These are phyloP conservation scores for Amoebophrya sp. DNA, from an alignment of 169 alveolate species.

Conservation along the genomic window DNA sequence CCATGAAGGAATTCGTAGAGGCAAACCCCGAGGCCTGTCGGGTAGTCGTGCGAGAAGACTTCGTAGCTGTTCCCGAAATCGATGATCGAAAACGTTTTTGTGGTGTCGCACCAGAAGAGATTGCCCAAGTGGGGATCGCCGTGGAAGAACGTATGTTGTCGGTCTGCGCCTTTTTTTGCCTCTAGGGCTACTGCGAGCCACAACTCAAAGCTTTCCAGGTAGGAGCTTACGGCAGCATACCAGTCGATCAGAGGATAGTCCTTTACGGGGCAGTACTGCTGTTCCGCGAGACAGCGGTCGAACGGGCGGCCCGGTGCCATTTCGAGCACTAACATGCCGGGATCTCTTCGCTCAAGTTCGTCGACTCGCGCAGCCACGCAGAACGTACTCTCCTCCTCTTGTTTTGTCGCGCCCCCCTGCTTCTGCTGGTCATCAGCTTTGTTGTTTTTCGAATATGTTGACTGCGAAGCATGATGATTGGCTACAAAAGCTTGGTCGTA, in stretches of 20 bases:
- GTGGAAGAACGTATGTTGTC: background rate
- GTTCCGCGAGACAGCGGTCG: background rate
- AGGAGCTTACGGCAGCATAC: background rate
- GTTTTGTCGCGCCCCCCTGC: no score
- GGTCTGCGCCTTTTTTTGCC: background rate
- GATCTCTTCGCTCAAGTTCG: no score
- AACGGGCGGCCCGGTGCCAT: constrained; percentile 12
- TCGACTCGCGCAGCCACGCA: no score
- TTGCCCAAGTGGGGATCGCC: background rate
- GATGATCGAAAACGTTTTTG: background rate
- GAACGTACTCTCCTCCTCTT: no score
- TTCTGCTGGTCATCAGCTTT: no score
- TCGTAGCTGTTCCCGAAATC: background rate
- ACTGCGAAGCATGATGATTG: no score
- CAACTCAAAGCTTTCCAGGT: background rate
- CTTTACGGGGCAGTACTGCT: background rate
- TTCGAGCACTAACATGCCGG: background rate
- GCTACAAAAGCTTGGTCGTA: no score
- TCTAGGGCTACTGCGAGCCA: background rate
- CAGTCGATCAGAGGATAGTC: background rate
- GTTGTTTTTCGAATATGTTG: no score
- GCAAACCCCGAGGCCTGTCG: background rate
- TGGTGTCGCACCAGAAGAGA: background rate
- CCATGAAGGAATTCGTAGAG: background rate
- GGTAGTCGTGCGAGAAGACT: background rate